Base-by-base conservation (phyloP, 2,329 filamentous ascomycete species). In the Penicillium sp. region DNA sequence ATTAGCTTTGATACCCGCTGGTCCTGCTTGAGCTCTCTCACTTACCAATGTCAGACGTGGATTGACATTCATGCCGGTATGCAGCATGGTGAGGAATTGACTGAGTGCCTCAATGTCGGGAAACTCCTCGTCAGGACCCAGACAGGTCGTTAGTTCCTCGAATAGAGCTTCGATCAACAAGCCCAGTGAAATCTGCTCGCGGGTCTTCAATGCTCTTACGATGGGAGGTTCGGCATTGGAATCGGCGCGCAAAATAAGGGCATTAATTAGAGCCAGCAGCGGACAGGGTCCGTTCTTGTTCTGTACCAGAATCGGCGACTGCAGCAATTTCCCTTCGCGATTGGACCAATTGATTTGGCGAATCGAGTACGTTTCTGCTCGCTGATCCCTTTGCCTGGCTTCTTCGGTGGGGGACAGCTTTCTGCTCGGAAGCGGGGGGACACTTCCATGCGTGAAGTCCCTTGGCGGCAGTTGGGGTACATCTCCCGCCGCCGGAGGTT, bases 61-160 rank as follows among this genome's bases (percentile, higher is more conserved):
- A 65, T 99, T 99, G 58, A 98, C 94, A 69, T 98, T 99, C 91
- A 99, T 96, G 39, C 95, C 95, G 0, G 93, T 98, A 67, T 97
- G 92, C 2, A 99, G 79, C 46, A 91, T 90, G 57, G 95, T 86
- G 2, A 99, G 80, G 70, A 99, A 99, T 6, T 84, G 83, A 73
- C 96, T 96, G 1, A 99, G 81, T 59, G 96, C 93, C 37, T 88
- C 85, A 10, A 98, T 89, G 72, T 98, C 95, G 0, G 94, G 94
- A 24, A 98, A 77, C 16, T 86, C 81, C 36, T 88, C 85, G 50
- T 85, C 85, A 0, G 85, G 87, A 53, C 89, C 82, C 54, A 89
- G 79, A 9, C 87, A 86, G 2, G 91, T 93, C 80, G 96, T 94
- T 22, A 99, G 84, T 75, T 98, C 94, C 58, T 98, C 93, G 70